Base-by-base conservation (phyloP, 768 basidiomycete genomes). In the Mycena crocata region DNA sequence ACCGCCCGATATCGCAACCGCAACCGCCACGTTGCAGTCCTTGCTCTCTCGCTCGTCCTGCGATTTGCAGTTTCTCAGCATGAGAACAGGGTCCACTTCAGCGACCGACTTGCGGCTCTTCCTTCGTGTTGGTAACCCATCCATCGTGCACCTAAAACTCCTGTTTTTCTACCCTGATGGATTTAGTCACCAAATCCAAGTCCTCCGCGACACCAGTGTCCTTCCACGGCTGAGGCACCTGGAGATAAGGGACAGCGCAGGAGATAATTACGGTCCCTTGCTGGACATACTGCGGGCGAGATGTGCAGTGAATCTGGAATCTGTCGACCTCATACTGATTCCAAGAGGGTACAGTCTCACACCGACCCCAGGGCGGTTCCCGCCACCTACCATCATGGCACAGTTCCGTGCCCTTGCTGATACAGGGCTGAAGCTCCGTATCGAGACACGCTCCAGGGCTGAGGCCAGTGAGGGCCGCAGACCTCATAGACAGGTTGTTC, bases 211-310 rank as follows among this genome's bases (percentile, higher is more conserved):
- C 19, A 2, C 24, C n/a, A 19, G 17, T 8, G 31, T 61, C 14
- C 59, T 61, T 34, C 59, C 59, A 17, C 28, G 50, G 19, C 59
- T 61, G 49, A 42, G 24, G 24, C 49, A 49, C 39, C 24, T 61
- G 6, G 39, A 61, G 30, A 44, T 61, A 14, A 6, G 15, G n/a
- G 59, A 49, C 39, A 21, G 7, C 1, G 37, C 37, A n/a, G 21
- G 39, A 3, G 23, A 30, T 23, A 14, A 34, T 32, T 42, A 31
- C 26, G 39, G 39, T 23, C 30, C 30, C 1, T 19, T 61, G 13
- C 17, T 61, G 3, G 31, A 42, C 48, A 13, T 52, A 23, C 39
- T 61, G 28, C 37, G 49, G 30, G 3, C 26, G 26, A 39, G 40
- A 23, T 50, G 7, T 14, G 17, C 45, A 2, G 45, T 28, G 23